phyloP scores from a whole-genome alignment of 345 rosid genomes.

The Leavenworthia alabamica region DNA sequence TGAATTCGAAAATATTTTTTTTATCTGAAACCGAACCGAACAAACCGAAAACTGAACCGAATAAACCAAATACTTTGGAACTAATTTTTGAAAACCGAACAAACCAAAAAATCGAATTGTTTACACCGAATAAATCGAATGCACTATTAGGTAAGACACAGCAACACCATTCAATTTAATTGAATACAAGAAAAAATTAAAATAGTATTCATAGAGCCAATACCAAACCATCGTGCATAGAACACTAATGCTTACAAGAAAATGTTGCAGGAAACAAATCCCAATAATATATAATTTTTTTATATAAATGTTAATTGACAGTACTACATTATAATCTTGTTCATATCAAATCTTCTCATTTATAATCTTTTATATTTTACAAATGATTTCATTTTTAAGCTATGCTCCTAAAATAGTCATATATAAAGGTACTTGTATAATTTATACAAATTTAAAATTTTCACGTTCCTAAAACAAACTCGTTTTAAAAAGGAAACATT shows the following conservation, averaged over 20 bases:
- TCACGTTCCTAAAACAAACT: no score
- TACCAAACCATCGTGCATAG: constrained; percentile 16
- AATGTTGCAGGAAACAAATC: constrained; percentile 36
- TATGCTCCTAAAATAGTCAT: background rate
- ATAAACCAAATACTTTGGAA: no score
- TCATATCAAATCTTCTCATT: constrained; percentile 28
- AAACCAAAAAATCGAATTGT: no score
- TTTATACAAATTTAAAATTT: background rate
- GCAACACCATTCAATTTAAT: constrained; percentile 9
- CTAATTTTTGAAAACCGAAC: no score
- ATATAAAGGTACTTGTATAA: background rate
- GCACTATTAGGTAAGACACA: constrained; percentile 1
- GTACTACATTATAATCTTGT: constrained; percentile 33
- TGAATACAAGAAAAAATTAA: constrained; percentile 5
- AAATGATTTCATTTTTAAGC: background rate
- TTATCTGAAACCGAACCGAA: no score
- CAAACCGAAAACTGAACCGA: no score
- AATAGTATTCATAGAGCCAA: constrained; percentile 1
- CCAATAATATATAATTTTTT: background rate
- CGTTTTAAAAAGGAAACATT: no score
- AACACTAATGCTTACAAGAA: constrained; percentile 31
- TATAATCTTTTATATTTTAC: background rate
- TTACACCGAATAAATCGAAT: no score
- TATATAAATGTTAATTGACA: constrained; percentile 28
- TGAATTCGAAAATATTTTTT: no score